These are phyloP conservation scores for Ceratocystis harringtonii DNA, from an alignment of 2,329 filamentous ascomycete species.

Conservation along the genomic window DNA sequence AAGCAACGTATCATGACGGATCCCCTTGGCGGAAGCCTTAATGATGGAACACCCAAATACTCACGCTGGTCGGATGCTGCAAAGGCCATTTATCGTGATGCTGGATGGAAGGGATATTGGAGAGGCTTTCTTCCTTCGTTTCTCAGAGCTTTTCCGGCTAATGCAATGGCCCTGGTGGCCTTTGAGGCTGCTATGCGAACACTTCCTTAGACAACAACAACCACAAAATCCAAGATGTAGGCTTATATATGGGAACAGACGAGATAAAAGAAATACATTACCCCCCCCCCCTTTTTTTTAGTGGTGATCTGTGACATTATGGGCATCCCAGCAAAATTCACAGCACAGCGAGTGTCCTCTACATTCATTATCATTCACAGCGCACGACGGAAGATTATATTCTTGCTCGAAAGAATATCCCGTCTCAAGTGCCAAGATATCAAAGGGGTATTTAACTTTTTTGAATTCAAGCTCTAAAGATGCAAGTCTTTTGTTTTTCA, in stretches of 20 bases:
- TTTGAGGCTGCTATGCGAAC: slow-evolving; percentile 83
- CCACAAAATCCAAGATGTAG: background rate
- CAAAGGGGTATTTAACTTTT: slow-evolving; percentile 16
- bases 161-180: slow-evolving; percentile 81
- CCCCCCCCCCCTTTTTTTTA: too few species aligned
- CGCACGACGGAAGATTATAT: background rate
- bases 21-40: slow-evolving; percentile 55
- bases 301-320: background rate
- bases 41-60: slow-evolving; percentile 55
- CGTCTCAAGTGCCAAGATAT: slow-evolving; percentile 1
- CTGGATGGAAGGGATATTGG: slow-evolving; percentile 72
- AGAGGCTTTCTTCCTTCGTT: slow-evolving; percentile 90
- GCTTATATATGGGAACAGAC: too few species aligned
- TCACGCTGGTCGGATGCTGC: slow-evolving; percentile 68
- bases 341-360: background rate
- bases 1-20: slow-evolving; percentile 98
- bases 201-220: slow-evolving; percentile 29
- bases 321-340: background rate
- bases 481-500: slow-evolving; percentile 10
- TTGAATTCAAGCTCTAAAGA: slow-evolving; percentile 10
- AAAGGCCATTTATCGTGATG: slow-evolving; percentile 56
- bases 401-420: too few species aligned
- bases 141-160: slow-evolving; percentile 83
- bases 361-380: too few species aligned
- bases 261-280: too few species aligned